Evolutionary conservation across 352 stramenopile species (phyloP), one percentile per base, ranked within the genome.

Genomic region (Phytophthora megakarya): DNA sequence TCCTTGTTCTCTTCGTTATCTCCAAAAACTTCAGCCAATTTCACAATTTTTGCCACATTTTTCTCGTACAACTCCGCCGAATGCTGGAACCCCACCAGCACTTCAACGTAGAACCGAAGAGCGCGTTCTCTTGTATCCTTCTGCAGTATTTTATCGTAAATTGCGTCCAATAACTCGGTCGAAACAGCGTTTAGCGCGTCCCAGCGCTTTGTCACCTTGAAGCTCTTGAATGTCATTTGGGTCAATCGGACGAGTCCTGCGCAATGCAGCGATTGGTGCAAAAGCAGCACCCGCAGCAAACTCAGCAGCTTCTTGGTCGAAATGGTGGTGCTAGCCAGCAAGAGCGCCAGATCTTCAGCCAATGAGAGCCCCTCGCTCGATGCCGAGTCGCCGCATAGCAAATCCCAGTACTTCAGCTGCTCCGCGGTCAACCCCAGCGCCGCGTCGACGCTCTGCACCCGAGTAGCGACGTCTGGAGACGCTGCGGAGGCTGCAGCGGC

Each of bases 171-270:
- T 12, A 94, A 60, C 33, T 73, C 56, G 0, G 59, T 62, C 3
- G 75, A 90, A 3, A 73, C 73, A 1, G 67, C 56, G 9, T 67
- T 30, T 8, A 96, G 52, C 1, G 63, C 73, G 38, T 88, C 78
- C 80, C 85, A 96, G n/a, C 81, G 76, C 61, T 95, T 93, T 26
- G 83, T 70, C 23, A 87, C 26, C 59, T 94, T 93, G 28, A 96
- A 70, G 9, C 83, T 75, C 13, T 81, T 56, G 53, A 93, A 87
- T 30, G 67, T 84, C 56, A 75, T 50, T 23, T 81, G 76, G 16
- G 78, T 80, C 45, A 96, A 56, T 16, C 70, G 78, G 50, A 91
- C 48, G 25, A 93, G 56, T 16, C 83, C 81, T 1, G 46, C 25
- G 35, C 65, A 70, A 37, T 80, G 44, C 22, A 89, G 64, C 12